Percentiles rank a stretch among this genome's conserved stretches.
These are phyloP conservation scores for Notholithocarpus densiflorus DNA, from an alignment of 306 rosid species.

Conservation along the genomic window DNA sequence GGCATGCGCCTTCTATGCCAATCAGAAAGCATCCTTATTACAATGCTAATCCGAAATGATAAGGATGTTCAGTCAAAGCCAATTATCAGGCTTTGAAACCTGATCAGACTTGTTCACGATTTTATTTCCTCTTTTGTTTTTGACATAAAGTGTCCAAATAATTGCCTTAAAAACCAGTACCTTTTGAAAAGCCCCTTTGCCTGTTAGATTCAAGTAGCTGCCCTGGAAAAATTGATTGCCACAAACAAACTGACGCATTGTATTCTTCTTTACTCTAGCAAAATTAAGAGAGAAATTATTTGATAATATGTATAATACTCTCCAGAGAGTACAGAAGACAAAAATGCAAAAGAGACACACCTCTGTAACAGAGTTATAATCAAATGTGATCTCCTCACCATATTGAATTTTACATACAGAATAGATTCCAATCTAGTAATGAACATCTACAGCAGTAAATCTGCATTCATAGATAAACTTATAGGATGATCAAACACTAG, in stretches of 20 bases:
- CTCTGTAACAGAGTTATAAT: constrained; percentile 97
- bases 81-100: not conserved
- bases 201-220: constrained; percentile 89
- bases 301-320: not conserved
- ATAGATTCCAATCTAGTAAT: constrained; percentile 93
- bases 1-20: not conserved
- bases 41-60: not conserved
- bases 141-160: not conserved
- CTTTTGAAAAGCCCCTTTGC: constrained; percentile 91
- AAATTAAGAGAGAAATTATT: constrained; percentile 24
- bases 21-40: not conserved
- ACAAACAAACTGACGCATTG: constrained; percentile 92
- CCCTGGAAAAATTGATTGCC: constrained; percentile 97
- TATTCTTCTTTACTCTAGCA: constrained; percentile 95
- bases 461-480: constrained; percentile 34
- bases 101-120: not conserved
- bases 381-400: constrained; percentile 94
- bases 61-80: constrained; percentile 10
- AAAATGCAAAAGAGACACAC: constrained; percentile 42
- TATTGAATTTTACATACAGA: constrained; percentile 62
- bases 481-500: not conserved
- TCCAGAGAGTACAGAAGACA: not conserved
- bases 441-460: constrained; percentile 93
- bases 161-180: constrained; percentile 23
- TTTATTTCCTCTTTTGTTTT: not conserved